These are phyloP conservation scores for Schizophyllum amplum DNA, from an alignment of 1,284 basidiomycete genomes.

Conservation along the genomic window DNA sequence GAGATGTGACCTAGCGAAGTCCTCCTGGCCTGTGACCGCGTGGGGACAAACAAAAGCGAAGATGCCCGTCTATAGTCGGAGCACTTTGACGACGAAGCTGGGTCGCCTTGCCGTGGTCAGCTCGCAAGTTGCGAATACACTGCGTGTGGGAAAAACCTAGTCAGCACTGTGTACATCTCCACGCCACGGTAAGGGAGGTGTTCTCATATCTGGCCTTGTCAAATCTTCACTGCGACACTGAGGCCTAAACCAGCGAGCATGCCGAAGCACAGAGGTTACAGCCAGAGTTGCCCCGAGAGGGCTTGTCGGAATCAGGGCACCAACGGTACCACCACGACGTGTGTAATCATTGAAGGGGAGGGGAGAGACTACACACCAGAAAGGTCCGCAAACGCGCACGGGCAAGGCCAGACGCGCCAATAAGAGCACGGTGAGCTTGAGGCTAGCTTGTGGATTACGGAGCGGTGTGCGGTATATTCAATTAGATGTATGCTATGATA, in stretches of 20 bases:
- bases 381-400: too few species aligned
- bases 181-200: too few species aligned
- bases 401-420: neutral
- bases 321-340: conserved; percentile 54
- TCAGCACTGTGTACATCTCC: too few species aligned
- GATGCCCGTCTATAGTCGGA: too few species aligned
- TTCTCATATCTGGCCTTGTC: conserved; percentile 78
- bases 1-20: too few species aligned
- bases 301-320: conserved; percentile 28
- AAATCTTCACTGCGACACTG: conserved; percentile 40
- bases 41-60: too few species aligned
- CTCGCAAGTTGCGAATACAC: too few species aligned
- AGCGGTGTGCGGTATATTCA: neutral
- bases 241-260: conserved; percentile 40
- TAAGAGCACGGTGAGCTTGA: neutral
- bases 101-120: too few species aligned
- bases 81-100: too few species aligned
- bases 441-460: neutral
- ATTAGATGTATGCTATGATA: neutral
- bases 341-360: conserved; percentile 47
- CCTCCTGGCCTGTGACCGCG: too few species aligned
- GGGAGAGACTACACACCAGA: conserved; percentile 22
- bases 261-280: conserved; percentile 36
- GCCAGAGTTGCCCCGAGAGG: conserved; percentile 13
- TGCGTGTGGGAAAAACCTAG: too few species aligned